phyloP scores from a whole-genome alignment of 352 stramenopile genomes.

The Discostella stelligera region DNA sequence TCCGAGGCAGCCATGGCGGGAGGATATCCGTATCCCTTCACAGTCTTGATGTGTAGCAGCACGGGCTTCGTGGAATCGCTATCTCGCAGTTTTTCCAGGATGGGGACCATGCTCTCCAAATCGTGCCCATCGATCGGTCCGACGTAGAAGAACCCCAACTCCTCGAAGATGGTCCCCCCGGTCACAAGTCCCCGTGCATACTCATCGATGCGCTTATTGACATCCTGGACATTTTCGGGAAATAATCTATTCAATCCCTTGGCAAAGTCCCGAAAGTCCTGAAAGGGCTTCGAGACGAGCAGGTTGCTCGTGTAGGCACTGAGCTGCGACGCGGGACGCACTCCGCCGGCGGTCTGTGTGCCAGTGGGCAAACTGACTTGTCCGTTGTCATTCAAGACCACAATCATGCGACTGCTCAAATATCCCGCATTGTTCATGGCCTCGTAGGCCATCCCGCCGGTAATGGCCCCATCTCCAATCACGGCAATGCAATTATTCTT shows the following conservation, averaged over 20 bases:
- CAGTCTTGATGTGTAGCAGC: constrained; percentile 87
- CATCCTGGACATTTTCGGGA: constrained; percentile 81
- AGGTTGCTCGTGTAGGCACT: constrained; percentile 85
- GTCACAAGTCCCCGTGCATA: constrained; percentile 87
- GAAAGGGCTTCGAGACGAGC: constrained; percentile 85
- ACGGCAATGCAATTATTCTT: constrained; percentile 88
- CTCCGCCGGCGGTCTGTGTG: constrained; percentile 84
- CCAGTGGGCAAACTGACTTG: constrained; percentile 87
- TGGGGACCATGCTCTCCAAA: constrained; percentile 87
- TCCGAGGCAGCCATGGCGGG: constrained; percentile 83
- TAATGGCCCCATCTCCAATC: constrained; percentile 89
- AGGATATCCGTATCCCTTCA: constrained; percentile 87
- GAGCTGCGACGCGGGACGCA: constrained; percentile 81
- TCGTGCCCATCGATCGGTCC: constrained; percentile 88
- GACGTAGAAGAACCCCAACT: constrained; percentile 90
- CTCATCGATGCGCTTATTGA: constrained; percentile 89
- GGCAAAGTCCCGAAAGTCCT: constrained; percentile 86
- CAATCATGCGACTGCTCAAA: constrained; percentile 85
- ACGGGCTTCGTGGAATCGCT: constrained; percentile 81
- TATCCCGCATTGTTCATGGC: constrained; percentile 89
- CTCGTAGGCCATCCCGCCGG: constrained; percentile 89
- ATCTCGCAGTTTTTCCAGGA: constrained; percentile 86
- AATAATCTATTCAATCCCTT: constrained; percentile 84
- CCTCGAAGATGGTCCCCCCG: constrained; percentile 87
- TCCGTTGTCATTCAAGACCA: constrained; percentile 89